Base-by-base conservation (phyloP, 2,329 filamentous ascomycete genomes). In the Cladosporium austrohemisphaericum region DNA sequence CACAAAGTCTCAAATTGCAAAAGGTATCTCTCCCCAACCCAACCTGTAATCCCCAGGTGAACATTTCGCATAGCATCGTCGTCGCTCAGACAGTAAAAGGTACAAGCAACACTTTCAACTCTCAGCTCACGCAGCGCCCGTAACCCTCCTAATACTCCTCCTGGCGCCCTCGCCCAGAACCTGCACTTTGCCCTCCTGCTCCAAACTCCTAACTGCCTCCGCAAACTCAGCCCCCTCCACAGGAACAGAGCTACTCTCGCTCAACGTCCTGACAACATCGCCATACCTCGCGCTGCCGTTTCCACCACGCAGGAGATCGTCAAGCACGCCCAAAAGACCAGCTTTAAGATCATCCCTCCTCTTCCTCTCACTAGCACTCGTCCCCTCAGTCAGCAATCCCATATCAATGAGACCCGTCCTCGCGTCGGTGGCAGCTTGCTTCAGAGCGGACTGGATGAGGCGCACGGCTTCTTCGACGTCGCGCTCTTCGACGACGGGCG, bases 401-500 rank as follows among this genome's bases (percentile, higher is more conserved):
- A 98, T 97, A 66, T 98, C 93, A 62, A 98, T 97, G 50, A 95
- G 78, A 49, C 93, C 93, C 0, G 85, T 88, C 60, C 95, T 79
- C 0, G 88, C 75, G 66, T 98, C 94, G 0, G 94, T 98, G n/a
- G 93, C 93, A 0, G 92, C 88, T 56, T 95, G 94, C 76, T 97
- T 97, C 64, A 98, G 81, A 1, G 94, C 93, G 1, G 84, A 87
- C 63, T 92, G 89, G 69, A 98, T 98, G 33, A 98, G 77, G 9
- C 93, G 85, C 38, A 95, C 88, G 0, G 93, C 91, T 72, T 98
- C 93, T 41, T 82, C 74, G 5, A 98, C 94, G 62, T 98, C 94
- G 41, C 80, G 79, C 22, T 79, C 81, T 0, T 87, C 90, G 33
- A 98, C 93, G 11, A 76, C 80, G 2, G 76, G 67, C 0, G 86